Base-by-base conservation (phyloP, 2,329 filamentous ascomycete species). In the Colletotrichum sp. region DNA sequence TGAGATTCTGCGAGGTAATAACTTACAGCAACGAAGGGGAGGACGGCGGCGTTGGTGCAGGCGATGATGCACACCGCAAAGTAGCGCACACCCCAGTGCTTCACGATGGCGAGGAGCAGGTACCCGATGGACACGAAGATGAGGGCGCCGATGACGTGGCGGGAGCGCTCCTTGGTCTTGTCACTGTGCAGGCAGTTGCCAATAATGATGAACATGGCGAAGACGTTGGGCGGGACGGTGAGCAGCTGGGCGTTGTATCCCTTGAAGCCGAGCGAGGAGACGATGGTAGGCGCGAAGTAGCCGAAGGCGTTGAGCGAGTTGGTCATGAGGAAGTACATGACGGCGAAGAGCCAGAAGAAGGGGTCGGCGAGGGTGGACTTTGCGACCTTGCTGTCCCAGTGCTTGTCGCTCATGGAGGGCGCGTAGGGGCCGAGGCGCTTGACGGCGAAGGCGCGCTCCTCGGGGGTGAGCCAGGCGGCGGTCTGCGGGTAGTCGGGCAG, bases 221-320 rank as follows among this genome's bases (percentile, higher is more conserved):
- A 81, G 30, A 84, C 83, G 28, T 85, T 85, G 3, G 83, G 83
- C 5, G 83, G 83, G 1, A 85, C 83, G 2, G 83, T 85, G 25
- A 85, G 77, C 5, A 85, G 78, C 72, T 85, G 83, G 5, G 83
- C 84, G n/a, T 80, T 69, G 66, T 83, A 76, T 2, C 80, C 81
- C 27, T 77, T 75, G 74, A 84, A 85, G 18, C 84, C 83, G 13
- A 85, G 82, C 4, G 81, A 80, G 22, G 82, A 78, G 27, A 85
- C 80, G 30, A 85, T 85, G 1, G 83, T 82, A 3, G 83, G 83
- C 1, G 81, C 80, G 39, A 84, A 85, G 77, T 85, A 84, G 3
- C 80, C 80, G 8, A 84, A 80, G 2, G 83, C 81, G 76, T 83
- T 83, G 74, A 83, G 81, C 0, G 82, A 83, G 80, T 83, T 83